These are phyloP conservation scores for Fusarium proliferatum DNA, from an alignment of 2,329 filamentous ascomycete genomes.

Conservation along the genomic window DNA sequence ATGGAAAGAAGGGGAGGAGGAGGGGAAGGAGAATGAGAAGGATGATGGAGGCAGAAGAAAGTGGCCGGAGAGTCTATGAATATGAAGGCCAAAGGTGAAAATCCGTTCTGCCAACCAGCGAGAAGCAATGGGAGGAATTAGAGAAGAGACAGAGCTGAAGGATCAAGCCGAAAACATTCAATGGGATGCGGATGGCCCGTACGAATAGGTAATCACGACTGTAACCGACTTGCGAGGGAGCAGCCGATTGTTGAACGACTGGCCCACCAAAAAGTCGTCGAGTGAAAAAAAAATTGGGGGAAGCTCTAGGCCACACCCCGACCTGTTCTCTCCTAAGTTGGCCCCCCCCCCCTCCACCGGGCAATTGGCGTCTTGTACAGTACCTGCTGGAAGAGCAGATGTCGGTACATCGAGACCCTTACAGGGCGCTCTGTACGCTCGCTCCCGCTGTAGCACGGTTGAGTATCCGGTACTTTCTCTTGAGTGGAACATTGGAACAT, in stretches of 20 bases:
- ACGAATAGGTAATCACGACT: constrained; percentile 47
- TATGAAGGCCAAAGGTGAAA: constrained; percentile 40
- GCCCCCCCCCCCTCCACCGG: constrained; percentile 27
- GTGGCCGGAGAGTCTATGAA: constrained; percentile 39
- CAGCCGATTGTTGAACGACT: constrained; percentile 51
- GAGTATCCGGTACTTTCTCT: constrained; percentile 43
- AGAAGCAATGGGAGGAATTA: constrained; percentile 42
- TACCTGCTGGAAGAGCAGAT: constrained; percentile 27
- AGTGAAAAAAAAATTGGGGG: constrained; percentile 51
- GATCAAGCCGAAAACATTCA: constrained; percentile 22
- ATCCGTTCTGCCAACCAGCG: constrained; percentile 44
- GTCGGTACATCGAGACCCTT: constrained; percentile 38
- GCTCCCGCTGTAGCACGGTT: constrained; percentile 31
- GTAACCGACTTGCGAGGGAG: constrained; percentile 43
- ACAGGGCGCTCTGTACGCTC: constrained; percentile 20
- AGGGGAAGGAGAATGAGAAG: constrained; percentile 22
- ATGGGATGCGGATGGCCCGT: constrained; percentile 34
- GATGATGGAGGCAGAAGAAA: constrained; percentile 42
- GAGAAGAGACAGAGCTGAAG: constrained; percentile 38
- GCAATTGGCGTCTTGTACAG: constrained; percentile 21
- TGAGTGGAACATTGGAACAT: constrained; percentile 36
- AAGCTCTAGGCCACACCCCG: constrained; percentile 41
- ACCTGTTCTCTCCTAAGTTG: constrained; percentile 26
- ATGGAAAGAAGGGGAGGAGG: constrained; percentile 26
- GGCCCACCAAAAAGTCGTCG: constrained; percentile 50